Percentiles rank a stretch among this genome's conserved stretches.
These are phyloP conservation scores for Ophiobolus disseminans DNA, from an alignment of 2,329 filamentous ascomycete genomes.

Conservation along the genomic window DNA sequence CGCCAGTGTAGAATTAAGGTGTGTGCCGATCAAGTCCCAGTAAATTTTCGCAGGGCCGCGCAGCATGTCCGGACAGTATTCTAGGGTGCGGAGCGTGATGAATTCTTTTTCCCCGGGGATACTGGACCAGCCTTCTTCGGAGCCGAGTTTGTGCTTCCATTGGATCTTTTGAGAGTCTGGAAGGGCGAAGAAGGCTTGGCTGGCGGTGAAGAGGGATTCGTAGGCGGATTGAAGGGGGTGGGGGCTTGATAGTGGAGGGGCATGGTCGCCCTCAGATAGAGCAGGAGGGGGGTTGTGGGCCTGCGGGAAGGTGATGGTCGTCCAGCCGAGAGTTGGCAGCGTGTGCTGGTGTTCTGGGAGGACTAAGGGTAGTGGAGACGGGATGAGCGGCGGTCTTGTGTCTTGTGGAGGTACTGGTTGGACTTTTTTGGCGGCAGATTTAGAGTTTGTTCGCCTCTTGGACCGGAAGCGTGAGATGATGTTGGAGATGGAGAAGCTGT, in stretches of 20 bases:
- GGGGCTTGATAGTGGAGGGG: neutral
- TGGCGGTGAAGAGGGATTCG: conserved; percentile 37
- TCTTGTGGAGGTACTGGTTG: conserved; percentile 10
- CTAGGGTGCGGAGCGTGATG: conserved; percentile 44
- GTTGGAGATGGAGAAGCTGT: conserved; percentile 36
- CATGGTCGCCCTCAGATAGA: neutral
- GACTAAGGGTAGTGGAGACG: conserved; percentile 39
- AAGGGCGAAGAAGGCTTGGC: conserved; percentile 41
- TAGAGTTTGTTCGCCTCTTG: conserved; percentile 15
- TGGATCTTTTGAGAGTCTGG: conserved; percentile 30
- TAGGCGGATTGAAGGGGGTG: conserved; percentile 44
- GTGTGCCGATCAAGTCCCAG: conserved; percentile 41
- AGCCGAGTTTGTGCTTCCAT: conserved; percentile 43
- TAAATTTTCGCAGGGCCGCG: conserved; percentile 37
- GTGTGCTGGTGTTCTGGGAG: conserved; percentile 41
- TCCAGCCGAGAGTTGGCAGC: conserved; percentile 45
- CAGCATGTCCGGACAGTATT: conserved; percentile 42
- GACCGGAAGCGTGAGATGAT: conserved; percentile 37
- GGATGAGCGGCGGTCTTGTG: conserved; percentile 28
- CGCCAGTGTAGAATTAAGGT: conserved; percentile 33
- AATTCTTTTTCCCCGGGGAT: conserved; percentile 50
- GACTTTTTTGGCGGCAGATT: neutral
- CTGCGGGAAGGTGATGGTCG: conserved; percentile 42
- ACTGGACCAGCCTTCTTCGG: conserved; percentile 47
- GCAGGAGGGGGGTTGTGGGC: conserved; percentile 2